Conservation (phyloP, 192 early-diverging fungal genomes). For the Paraglomus brasilianum region DNA sequence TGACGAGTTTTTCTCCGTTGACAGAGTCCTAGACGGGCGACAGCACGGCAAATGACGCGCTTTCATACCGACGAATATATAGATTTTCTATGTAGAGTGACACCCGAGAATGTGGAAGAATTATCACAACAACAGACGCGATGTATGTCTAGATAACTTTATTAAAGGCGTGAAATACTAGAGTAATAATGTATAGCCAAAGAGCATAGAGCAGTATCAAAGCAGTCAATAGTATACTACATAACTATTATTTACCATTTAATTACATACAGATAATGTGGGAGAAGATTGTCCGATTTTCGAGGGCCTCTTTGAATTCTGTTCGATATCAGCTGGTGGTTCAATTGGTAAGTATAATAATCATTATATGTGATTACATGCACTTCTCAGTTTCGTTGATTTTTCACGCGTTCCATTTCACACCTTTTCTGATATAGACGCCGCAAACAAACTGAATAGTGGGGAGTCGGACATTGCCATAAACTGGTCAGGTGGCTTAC, state of each 20-base stretch:
- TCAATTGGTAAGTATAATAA: constrained; percentile 65
- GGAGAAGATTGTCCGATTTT: constrained; percentile 95
- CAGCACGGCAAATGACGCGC: constrained; percentile 81
- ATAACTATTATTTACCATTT: not conserved
- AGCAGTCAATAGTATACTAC: not conserved
- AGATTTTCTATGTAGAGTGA: constrained; percentile 77
- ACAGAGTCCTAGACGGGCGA: constrained; percentile 66
- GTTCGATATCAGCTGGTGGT: constrained; percentile 86
- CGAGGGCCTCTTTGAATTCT: constrained; percentile 96
- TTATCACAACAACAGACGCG: constrained; percentile 65
- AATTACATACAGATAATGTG: constrained; percentile 60
- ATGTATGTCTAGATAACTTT: constrained; percentile 36
- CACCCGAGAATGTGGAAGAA: constrained; percentile 73
- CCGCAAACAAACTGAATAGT: constrained; percentile 61
- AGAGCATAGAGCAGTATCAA: no score
- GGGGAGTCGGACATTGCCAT: constrained; percentile 70
- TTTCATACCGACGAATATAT: constrained; percentile 96
- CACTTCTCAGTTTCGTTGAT: not conserved
- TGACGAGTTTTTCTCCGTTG: constrained; percentile 11
- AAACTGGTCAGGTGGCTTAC: constrained; percentile 90
- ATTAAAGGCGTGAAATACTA: not conserved
- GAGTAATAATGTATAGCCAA: no score
- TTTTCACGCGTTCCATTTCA: not conserved
- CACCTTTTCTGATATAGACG: constrained; percentile 37
- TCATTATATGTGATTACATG: not conserved